These are phyloP conservation scores for Mortierella sp. DNA, from an alignment of 371 early-diverging fungal genomes.

Conservation along the genomic window DNA sequence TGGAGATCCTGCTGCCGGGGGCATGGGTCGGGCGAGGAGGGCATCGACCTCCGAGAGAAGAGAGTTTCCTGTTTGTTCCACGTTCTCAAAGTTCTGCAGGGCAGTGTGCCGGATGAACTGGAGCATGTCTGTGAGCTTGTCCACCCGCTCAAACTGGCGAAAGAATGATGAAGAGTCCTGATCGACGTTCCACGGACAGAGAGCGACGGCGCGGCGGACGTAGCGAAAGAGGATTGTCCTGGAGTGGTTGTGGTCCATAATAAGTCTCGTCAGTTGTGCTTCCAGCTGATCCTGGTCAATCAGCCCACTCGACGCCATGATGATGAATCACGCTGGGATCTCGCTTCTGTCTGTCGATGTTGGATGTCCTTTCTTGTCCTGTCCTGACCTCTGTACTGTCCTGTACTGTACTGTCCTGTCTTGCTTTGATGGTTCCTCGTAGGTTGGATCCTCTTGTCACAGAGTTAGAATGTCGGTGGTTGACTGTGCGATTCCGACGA, in stretches of 20 bases:
- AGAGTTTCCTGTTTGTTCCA: conserved; percentile 36
- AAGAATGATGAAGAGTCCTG: conserved; percentile 42
- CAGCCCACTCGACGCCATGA: conserved; percentile 18
- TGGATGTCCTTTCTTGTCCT: background rate
- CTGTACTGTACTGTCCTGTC: too few species aligned
- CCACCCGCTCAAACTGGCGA: conserved; percentile 37
- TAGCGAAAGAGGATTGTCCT: conserved; percentile 37
- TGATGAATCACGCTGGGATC: conserved; percentile 25
- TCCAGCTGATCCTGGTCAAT: conserved; percentile 55
- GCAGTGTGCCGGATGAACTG: conserved; percentile 36
- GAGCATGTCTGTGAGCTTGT: conserved; percentile 29
- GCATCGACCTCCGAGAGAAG: conserved; percentile 42
- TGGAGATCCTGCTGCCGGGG: conserved; percentile 21
- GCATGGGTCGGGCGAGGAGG: conserved; percentile 30
- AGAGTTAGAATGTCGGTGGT: too few species aligned
- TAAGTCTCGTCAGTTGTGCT: conserved; percentile 31
- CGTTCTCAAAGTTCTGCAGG: conserved; percentile 33
- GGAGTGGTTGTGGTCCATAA: conserved; percentile 44
- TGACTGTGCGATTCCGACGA: too few species aligned
- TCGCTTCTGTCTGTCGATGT: background rate
- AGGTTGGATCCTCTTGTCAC: too few species aligned
- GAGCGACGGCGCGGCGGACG: conserved; percentile 31
- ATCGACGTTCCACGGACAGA: conserved; percentile 42
- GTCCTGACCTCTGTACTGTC: too few species aligned
- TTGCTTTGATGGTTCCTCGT: too few species aligned